phyloP scores from a whole-genome alignment of 495 filamentous ascomycete species.

The Margaritispora aquatica region DNA sequence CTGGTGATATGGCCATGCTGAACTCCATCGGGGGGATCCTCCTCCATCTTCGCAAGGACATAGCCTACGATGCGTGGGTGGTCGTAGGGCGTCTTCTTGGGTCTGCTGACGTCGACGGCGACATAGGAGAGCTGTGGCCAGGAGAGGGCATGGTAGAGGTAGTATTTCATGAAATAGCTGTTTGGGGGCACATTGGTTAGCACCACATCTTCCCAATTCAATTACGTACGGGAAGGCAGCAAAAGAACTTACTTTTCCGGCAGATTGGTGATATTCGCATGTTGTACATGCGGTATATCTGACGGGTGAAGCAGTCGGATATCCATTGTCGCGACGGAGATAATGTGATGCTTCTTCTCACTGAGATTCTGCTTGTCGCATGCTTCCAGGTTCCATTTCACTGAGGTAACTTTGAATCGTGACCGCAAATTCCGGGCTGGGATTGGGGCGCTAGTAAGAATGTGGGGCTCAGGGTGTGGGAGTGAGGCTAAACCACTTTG shows the following conservation, averaged over 20 bases:
- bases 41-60: conserved; percentile 98
- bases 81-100: conserved; percentile 70
- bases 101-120: conserved; percentile 80
- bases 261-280: conserved; percentile 97
- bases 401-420: not conserved
- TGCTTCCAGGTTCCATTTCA: not conserved
- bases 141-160: conserved; percentile 96
- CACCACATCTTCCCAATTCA: not conserved
- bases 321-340: conserved; percentile 50
- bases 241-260: conserved; percentile 63
- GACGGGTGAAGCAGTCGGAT: conserved; percentile 66
- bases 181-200: not conserved
- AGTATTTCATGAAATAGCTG: conserved; percentile 97
- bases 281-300: conserved; percentile 92
- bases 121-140: conserved; percentile 98
- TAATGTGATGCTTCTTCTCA: not conserved
- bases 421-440: not conserved
- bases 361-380: not conserved
- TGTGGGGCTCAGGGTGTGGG: not conserved
- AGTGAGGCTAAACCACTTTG: not conserved
- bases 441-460: conserved; percentile 13
- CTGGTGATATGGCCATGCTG: conserved; percentile 96
- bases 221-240: not conserved
- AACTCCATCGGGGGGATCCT: conserved; percentile 86
- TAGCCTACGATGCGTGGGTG: conserved; percentile 98